Evolutionary conservation across 1,284 basidiomycete genomes (phyloP), one percentile per base, ranked within the genome.

Genomic region (Limonomyces culmigenus): DNA sequence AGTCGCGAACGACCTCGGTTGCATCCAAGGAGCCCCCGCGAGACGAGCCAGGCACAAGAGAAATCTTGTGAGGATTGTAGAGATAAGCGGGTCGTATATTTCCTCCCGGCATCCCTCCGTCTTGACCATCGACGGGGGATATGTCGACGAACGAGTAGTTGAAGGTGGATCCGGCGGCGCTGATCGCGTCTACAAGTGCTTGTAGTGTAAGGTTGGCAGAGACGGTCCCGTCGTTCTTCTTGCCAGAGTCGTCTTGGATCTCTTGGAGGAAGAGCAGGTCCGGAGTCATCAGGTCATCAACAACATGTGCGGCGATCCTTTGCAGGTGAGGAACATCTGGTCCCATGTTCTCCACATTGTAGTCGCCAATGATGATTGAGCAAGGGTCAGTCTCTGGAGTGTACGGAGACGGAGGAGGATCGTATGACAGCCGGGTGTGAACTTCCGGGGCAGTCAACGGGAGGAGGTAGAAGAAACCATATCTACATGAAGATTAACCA

Each of bases 211-310:
- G 45, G 47, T 71, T 68, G 3, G 69, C 71, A 37, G 48, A 55
- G 19, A 72, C 66, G 5, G 58, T 58, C 19, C 73, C 74, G 47
- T 75, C 63, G 47, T 75, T 50, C 1, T 53, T 67, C 3, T 62
- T 45, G 3, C 73, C 74, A 3, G 62, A 65, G 49, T 75, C 67
- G 47, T 76, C 73, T 45, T 76, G 70, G 15, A 77, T 69, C 46
- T 78, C 74, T 51, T 78, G 74, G 12, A 78, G 42, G 48, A 74
- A 74, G 41, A 77, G 49, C 39, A 77, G 60, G 43, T 75, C 71
- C 1, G 74, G 74, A 0, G 60, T 56, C 16, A 58, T 55, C n/a
- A 78, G 58, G 41, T 60, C 55, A 19, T 58, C 53, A 14, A 55
- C 63, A 34, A 77, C 71, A 43, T 76, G 73, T n/a, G 53, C 43